Conservation (phyloP, 208 protist genomes). For the Trypanosoma lewisi region DNA sequence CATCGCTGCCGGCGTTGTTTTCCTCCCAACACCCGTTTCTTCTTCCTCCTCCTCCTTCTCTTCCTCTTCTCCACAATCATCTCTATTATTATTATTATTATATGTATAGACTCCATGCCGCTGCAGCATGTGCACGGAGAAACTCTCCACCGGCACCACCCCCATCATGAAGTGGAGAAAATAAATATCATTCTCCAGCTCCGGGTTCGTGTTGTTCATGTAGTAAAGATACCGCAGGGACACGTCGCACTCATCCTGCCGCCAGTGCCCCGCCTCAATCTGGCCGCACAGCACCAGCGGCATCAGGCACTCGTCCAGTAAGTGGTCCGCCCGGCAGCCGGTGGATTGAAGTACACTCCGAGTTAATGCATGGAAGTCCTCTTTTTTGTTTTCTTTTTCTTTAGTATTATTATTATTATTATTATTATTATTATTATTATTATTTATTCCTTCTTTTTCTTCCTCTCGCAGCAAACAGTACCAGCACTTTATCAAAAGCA, state of each 20-base stretch:
- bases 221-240: constrained; percentile 24
- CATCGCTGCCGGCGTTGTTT: too few species aligned
- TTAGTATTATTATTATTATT: too few species aligned
- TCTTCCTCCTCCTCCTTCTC: too few species aligned
- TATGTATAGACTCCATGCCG: constrained; percentile 33
- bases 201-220: constrained; percentile 21
- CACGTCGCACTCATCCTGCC: constrained; percentile 45
- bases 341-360: too few species aligned
- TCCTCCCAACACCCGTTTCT: too few species aligned
- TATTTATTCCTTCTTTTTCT: not conserved
- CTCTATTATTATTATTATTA: too few species aligned
- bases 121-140: constrained; percentile 56
- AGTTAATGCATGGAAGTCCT: too few species aligned
- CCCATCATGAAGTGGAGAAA: constrained; percentile 66
- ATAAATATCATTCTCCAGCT: constrained; percentile 45
- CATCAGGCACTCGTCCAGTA: constrained; percentile 73
- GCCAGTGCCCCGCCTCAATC: constrained; percentile 56
- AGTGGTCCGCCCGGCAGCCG: constrained; percentile 20
- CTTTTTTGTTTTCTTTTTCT: too few species aligned
- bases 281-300: constrained; percentile 66
- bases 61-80: too few species aligned
- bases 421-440: not conserved
- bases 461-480: constrained; percentile 12
- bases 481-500: constrained; percentile 43
- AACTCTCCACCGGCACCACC: constrained; percentile 45